A percentile compares a stretch with the other conserved stretches of the same genome.
phyloP scores from a whole-genome alignment of 139 green algal genomes.

The Spirogloea muscicola region DNA sequence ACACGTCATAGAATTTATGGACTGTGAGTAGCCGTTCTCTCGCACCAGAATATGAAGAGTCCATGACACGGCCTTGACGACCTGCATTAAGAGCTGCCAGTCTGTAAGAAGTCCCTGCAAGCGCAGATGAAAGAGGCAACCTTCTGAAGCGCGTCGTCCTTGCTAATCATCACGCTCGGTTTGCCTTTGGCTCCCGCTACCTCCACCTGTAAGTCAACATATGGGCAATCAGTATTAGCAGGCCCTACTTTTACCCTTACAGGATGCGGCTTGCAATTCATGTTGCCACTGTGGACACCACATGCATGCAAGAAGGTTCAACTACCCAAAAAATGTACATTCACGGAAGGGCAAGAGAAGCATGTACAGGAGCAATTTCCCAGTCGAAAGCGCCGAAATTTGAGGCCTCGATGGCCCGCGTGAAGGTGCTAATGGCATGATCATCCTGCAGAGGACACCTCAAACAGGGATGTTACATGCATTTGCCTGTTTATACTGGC shows the following conservation, averaged over 20 bases:
- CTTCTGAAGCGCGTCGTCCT: conserved; percentile 50
- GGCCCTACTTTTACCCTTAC: no score
- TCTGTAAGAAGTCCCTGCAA: no score
- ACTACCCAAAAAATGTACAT: background rate
- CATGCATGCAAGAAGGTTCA: background rate
- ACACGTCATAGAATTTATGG: no score
- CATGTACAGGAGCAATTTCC: conserved; percentile 65
- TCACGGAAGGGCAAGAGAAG: background rate
- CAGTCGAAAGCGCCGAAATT: conserved; percentile 46
- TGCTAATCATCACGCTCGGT: conserved; percentile 5
- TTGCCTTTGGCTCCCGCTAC: conserved; percentile 29
- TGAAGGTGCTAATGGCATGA: conserved; percentile 63
- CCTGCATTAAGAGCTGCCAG: no score
- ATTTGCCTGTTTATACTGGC: no score
- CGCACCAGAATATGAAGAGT: no score
- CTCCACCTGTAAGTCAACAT: conserved; percentile 27
- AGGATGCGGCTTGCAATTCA: background rate
- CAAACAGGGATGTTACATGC: no score
- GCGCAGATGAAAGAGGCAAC: no score
- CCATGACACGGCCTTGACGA: no score
- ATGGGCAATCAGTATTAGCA: background rate
- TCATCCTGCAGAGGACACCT: no score
- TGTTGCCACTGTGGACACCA: background rate
- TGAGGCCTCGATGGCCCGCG: conserved; percentile 53
- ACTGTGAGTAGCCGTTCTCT: no score